Percentiles rank a stretch among this genome's conserved stretches.
Conservation (phyloP, 257 asterid genomes). For the Solanum pennellii region DNA sequence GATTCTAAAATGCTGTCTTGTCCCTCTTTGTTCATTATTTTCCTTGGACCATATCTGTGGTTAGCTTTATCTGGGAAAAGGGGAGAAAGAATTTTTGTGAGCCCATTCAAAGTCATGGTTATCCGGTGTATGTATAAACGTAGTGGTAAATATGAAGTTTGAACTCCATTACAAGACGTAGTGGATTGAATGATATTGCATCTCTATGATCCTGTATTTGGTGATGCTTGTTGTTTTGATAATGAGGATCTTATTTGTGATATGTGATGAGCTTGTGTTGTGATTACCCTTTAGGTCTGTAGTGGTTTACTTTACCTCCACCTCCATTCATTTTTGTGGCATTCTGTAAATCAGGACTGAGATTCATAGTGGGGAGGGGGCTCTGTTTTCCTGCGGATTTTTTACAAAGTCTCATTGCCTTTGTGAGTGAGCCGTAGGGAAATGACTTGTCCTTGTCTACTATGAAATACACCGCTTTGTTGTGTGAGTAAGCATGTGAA, state of each 20-base stretch:
- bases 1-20: background rate
- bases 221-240: background rate
- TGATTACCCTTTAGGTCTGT: background rate
- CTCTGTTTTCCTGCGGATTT: background rate
- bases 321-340: background rate
- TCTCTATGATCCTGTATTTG: background rate
- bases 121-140: background rate
- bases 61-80: background rate
- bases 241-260: background rate
- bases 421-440: background rate
- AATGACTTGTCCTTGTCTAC: background rate
- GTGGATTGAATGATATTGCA: background rate
- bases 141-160: background rate
- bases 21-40: background rate
- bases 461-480: background rate
- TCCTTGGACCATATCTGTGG: background rate
- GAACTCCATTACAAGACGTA: background rate
- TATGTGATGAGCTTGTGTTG: background rate
- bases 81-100: background rate
- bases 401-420: background rate
- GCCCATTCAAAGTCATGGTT: background rate
- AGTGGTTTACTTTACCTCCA: background rate
- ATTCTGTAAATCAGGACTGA: background rate
- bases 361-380: background rate
- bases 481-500: background rate